Evolutionary conservation across 2,329 filamentous ascomycete genomes (phyloP).

Genomic region (Phaeosphaeria sp.): DNA sequence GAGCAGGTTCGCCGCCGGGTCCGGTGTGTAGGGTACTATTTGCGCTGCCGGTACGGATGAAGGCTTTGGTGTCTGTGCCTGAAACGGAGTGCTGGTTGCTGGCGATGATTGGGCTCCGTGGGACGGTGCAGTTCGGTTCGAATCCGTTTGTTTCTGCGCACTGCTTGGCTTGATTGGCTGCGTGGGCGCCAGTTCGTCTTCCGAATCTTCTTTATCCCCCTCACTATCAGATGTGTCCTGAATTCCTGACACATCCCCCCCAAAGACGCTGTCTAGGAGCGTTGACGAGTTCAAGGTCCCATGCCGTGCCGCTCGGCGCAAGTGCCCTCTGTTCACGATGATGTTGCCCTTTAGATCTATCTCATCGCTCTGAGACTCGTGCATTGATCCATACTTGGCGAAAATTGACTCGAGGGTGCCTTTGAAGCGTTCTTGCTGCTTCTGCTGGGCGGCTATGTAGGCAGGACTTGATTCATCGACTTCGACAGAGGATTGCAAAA

Average conservation of each 20-base stretch:
- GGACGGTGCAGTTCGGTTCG: neutral
- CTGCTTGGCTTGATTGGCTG: slow-evolving; percentile 14
- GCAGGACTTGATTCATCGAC: slow-evolving; percentile 42
- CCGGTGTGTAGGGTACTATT: slow-evolving; percentile 17
- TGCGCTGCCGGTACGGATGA: slow-evolving; percentile 1
- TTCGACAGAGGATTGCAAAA: slow-evolving; percentile 48
- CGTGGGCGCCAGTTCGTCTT: slow-evolving; percentile 41
- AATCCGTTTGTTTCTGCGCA: slow-evolving; percentile 1
- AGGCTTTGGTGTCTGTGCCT: slow-evolving; percentile 2
- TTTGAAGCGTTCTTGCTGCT: slow-evolving; percentile 51
- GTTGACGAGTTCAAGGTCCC: slow-evolving; percentile 28
- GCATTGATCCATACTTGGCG: slow-evolving; percentile 84
- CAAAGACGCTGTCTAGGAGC: slow-evolving; percentile 30
- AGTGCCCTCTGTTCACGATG: slow-evolving; percentile 89
- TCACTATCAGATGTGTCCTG: slow-evolving; percentile 48
- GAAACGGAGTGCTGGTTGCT: neutral
- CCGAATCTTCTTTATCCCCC: slow-evolving; percentile 20
- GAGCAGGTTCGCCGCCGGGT: slow-evolving; percentile 25
- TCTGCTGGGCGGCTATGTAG: slow-evolving; percentile 48
- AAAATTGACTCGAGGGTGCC: slow-evolving; percentile 89
- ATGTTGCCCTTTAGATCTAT: slow-evolving; percentile 84
- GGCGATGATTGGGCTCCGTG: neutral
- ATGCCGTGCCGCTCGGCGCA: slow-evolving; percentile 61
- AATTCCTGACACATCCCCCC: slow-evolving; percentile 40
- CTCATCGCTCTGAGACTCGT: slow-evolving; percentile 83